These are phyloP conservation scores for Oryza longistaminata DNA, from an alignment of 176 grass and related monocot species.

Conservation along the genomic window DNA sequence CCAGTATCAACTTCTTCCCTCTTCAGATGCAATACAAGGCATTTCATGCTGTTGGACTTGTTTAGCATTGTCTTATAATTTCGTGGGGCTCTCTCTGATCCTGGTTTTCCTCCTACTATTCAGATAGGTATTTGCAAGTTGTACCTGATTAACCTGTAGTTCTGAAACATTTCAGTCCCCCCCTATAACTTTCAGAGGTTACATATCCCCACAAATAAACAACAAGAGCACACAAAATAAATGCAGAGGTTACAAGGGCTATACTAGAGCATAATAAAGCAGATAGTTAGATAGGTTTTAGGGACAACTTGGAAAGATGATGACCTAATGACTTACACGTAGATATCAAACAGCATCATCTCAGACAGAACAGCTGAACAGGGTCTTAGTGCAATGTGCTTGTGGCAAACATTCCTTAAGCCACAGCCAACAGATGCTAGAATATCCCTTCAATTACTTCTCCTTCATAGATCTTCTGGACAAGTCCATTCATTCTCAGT, in stretches of 20 bases:
- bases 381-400: not conserved
- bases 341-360: slow-evolving; percentile 18
- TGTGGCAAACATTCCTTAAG: not conserved
- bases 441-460: not conserved
- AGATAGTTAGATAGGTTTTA: slow-evolving; percentile 16
- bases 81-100: not conserved
- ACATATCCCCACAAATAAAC: not conserved
- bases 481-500: not conserved
- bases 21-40: not conserved
- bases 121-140: not conserved
- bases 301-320: not conserved
- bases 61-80: not conserved
- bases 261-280: slow-evolving; percentile 18
- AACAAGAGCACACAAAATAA: too few species aligned
- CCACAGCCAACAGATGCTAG: not conserved
- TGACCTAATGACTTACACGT: slow-evolving; percentile 27
- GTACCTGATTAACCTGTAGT: not conserved
- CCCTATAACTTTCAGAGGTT: not conserved
- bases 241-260: not conserved
- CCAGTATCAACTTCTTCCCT: too few species aligned
- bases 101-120: not conserved
- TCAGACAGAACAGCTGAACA: not conserved
- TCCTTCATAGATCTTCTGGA: not conserved
- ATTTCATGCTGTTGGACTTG: not conserved
- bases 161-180: not conserved